These are phyloP conservation scores for Cyathus striatus DNA, from an alignment of 768 basidiomycete species.

Conservation along the genomic window DNA sequence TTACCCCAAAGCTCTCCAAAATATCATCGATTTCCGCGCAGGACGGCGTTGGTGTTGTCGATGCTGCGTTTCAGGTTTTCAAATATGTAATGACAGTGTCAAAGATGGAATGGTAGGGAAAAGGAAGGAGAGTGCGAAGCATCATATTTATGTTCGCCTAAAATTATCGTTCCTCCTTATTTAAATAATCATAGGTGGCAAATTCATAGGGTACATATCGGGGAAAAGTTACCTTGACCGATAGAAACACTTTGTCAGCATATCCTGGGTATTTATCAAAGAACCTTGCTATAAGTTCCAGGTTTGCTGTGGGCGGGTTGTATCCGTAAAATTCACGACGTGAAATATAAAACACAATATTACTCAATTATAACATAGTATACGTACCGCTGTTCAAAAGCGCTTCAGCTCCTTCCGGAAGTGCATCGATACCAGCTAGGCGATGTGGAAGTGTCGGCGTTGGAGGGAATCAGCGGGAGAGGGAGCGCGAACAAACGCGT, in stretches of 20 bases:
- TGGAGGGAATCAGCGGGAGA: no score
- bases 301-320: not conserved
- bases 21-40: conserved; percentile 39
- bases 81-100: no score
- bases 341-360: not conserved
- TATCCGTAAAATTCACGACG: not conserved
- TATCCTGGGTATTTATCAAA: not conserved
- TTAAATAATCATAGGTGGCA: no score
- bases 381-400: conserved; percentile 34
- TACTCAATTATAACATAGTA: not conserved
- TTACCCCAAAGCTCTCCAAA: conserved; percentile 11
- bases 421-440: conserved; percentile 36
- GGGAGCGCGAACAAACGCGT: no score
- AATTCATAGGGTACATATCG: no score
- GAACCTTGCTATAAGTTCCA: not conserved
- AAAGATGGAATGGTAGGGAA: no score
- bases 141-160: no score
- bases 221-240: not conserved
- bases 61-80: no score
- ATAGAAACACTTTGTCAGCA: not conserved
- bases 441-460: no score
- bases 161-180: no score
- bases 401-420: conserved; percentile 41
- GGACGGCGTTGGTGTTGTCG: conserved; percentile 31
- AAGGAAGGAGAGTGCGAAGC: no score